Base-by-base conservation (phyloP, 345 rosid genomes). In the Pistacia integerrima region DNA sequence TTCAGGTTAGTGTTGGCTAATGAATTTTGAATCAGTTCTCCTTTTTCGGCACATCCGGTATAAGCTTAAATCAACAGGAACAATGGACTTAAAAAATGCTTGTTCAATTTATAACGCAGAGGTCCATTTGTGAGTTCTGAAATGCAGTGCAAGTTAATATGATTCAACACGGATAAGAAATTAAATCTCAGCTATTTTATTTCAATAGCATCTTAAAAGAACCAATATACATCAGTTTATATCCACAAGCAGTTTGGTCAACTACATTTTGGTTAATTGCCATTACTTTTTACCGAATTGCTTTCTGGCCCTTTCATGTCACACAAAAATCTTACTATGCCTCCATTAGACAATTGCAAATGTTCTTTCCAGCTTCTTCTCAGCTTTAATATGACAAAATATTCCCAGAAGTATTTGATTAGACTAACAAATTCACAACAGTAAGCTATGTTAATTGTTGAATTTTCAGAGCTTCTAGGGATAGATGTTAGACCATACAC, bases 391-490 rank as follows among this genome's bases (percentile, higher is more conserved):
- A 14, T 25, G 9, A 38, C 28, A 62, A 51, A 12, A 30, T 76
- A 71, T 59, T 11, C 0, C 52, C 25, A 0, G 38, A 58, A 5
- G 22, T 6, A 11, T 20, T 51, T 65, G 64, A 46, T 56, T 63
- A 68, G 76, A 49, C 74, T 46, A 55, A 22, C 36, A n/a, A 18
- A 35, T 28, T 57, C 30, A 44, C 72, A 8, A 12, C 0, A 49
- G 35, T 80, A 38, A 75, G 7, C 20, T 52, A 1, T 20, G 86
- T 57, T 57, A 38, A 3, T 16, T 13, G 8, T 0, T 18, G 85
- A 72, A 41, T 72, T 57, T 55, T 61, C 74, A 49, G 81, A 85
- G 89, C 55, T 72, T 25, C 65, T 22, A 28, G n/a, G n/a, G n/a
- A n/a, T n/a, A n/a, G n/a, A n/a, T n/a, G n/a, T n/a, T n/a, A n/a